Base-by-base conservation (phyloP, 1,284 basidiomycete genomes). In the Psilocybe mexicana region DNA sequence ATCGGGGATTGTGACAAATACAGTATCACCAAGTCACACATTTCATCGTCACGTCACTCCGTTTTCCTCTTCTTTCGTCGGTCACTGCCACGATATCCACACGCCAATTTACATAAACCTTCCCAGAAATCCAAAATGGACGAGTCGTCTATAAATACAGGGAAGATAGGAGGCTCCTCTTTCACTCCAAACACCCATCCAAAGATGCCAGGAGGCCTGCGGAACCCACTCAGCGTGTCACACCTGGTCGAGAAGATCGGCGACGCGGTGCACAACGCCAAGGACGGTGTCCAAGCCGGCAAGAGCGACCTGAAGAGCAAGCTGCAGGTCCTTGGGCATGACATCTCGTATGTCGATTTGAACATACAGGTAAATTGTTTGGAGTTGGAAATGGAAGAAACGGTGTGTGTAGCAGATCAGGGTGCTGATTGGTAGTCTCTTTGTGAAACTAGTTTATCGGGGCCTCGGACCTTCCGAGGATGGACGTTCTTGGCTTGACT, bases 401-500 rank as follows among this genome's bases (percentile, higher is more conserved):
- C 18, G 18, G 18, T 18, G 18, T 18, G 18, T 18, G 18, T 18
- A 18, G 18, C 18, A 18, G 18, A 18, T 18, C 18, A 18, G 18
- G 18, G 14, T 40, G 38, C 38, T 40, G 38, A 40, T n/a, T 40
- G 38, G 38, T 6, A 36, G 38, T 25, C 7, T 14, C 28, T 26
- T 33, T 23, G 48, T 18, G 18, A 25, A 45, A n/a, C n/a, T 47
- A 89, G 79, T 90, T 90, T 59, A 88, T 90, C 47, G 84, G 86
- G 7, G 88, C 88, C 14, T 81, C 80, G 18, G 80, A 78, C 5
- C 69, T 91, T 25, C 87, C 89, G 0, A 86, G 80, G 76, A 83
- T 87, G 80, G 87, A 90, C 61, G 77, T 90, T 10, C 78, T 87
- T 0, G 88, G 87, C 6, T 72, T 76, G 7, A 83, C 84, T 2